Evolutionary conservation across 2,329 filamentous ascomycete species (phyloP).

Genomic region (Cladosporium cucumerinum): DNA sequence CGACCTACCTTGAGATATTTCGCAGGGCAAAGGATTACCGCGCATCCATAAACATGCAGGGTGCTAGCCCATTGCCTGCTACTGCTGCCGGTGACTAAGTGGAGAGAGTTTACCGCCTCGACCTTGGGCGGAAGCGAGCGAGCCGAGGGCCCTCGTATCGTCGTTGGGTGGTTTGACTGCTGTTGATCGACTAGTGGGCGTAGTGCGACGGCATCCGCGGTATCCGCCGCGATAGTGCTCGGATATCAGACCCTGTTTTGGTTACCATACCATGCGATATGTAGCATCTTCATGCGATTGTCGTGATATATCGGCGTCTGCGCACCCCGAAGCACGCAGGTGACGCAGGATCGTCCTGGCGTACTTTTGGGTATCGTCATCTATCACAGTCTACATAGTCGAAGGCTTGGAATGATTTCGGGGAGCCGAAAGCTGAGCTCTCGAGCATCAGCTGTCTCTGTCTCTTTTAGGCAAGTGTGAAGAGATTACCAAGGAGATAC

Average conservation of each 20-base stretch:
- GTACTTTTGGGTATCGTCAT: not conserved
- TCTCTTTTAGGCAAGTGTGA: not conserved
- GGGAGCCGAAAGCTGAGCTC: not conserved
- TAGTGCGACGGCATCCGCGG: conserved; percentile 2
- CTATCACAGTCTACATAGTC: not conserved
- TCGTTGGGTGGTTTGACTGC: not conserved
- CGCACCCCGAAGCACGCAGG: not conserved
- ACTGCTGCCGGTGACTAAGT: conserved; percentile 5
- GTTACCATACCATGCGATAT: not conserved
- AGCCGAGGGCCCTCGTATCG: conserved; percentile 3
- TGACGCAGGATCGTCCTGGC: not conserved
- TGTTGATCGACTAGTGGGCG: not conserved
- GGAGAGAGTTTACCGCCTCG: conserved; percentile 3
- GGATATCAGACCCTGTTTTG: not conserved
- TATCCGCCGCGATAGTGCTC: not conserved
- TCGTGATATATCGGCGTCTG: not conserved
- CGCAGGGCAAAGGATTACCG: not conserved
- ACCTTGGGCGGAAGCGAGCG: not conserved
- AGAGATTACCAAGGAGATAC: not conserved
- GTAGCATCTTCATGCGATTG: not conserved
- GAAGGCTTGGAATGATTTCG: not conserved
- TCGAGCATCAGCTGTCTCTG: not conserved
- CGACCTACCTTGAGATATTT: conserved; percentile 6
- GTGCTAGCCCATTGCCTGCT: not conserved
- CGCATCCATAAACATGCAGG: not conserved